These are phyloP conservation scores for Castanospermum australe DNA, from an alignment of 306 rosid genomes.

Conservation along the genomic window DNA sequence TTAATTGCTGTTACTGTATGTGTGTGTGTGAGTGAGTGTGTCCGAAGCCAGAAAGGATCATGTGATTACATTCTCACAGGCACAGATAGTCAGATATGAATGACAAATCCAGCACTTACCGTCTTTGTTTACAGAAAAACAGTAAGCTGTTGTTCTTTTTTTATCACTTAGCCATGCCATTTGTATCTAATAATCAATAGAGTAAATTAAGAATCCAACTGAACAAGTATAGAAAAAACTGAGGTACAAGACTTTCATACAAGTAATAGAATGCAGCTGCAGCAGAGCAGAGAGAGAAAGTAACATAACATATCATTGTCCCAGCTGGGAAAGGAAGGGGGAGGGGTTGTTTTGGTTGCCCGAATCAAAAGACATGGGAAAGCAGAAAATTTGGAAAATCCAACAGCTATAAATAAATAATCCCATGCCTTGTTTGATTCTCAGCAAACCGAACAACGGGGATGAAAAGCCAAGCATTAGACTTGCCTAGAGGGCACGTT, in stretches of 20 bases:
- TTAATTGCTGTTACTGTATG: neutral
- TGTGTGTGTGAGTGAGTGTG: no score
- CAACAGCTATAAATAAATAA: neutral
- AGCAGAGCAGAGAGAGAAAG: neutral
- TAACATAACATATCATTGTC: neutral
- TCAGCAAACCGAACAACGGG: slow-evolving; percentile 20
- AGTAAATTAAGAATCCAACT: slow-evolving; percentile 6
- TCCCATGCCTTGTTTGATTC: slow-evolving; percentile 25
- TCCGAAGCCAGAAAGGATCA: neutral
- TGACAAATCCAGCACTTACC: neutral
- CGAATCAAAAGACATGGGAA: neutral
- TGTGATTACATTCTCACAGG: slow-evolving; percentile 15
- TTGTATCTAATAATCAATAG: neutral
- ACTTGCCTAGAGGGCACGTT: slow-evolving; percentile 88
- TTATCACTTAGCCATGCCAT: neutral
- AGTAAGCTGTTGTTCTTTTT: neutral
- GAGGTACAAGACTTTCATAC: slow-evolving; percentile 1
- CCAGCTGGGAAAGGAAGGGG: slow-evolving; percentile 13
- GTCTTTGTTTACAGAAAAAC: neutral
- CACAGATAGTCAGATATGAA: no score
- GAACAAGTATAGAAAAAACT: neutral
- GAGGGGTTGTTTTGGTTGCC: neutral
- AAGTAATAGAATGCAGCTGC: slow-evolving; percentile 7
- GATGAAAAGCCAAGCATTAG: slow-evolving; percentile 82
- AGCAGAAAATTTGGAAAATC: slow-evolving; percentile 7